Percentiles rank a stretch among this genome's conserved stretches.
These are phyloP conservation scores for Skeletonema potamos DNA, from an alignment of 108 stramenopile genomes.

Conservation along the genomic window DNA sequence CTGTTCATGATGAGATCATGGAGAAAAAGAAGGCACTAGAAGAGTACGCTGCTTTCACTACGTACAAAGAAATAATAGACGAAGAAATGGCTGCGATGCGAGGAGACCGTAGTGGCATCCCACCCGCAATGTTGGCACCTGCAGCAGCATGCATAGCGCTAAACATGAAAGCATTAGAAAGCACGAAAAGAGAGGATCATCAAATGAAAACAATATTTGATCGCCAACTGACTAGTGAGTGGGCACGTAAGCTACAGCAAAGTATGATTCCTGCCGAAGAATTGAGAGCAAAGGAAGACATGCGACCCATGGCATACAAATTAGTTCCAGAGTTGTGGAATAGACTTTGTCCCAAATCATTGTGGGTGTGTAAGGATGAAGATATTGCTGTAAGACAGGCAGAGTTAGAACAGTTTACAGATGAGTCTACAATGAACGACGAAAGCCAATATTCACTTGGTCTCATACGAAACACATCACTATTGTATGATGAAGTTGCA, in stretches of 20 bases:
- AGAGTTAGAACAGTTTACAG: neutral
- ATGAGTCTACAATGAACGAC: neutral
- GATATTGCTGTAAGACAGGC: neutral
- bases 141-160: constrained; percentile 50
- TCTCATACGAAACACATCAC: constrained; percentile 14
- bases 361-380: neutral
- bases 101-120: constrained; percentile 48
- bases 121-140: constrained; percentile 66
- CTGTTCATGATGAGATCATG: neutral
- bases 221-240: constrained; percentile 47
- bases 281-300: constrained; percentile 57
- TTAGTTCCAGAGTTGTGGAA: constrained; percentile 74
- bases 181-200: neutral
- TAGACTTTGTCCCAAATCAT: constrained; percentile 52
- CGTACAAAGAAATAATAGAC: constrained; percentile 39
- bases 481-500: constrained; percentile 31
- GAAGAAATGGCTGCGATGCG: constrained; percentile 55
- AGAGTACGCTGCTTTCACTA: neutral
- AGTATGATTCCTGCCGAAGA: constrained; percentile 60
- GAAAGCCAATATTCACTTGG: constrained; percentile 9
- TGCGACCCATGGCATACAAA: constrained; percentile 75
- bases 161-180: constrained; percentile 2
- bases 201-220: constrained; percentile 35
- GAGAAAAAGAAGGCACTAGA: neutral
- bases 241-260: constrained; percentile 53